A percentile compares a stretch with the other conserved stretches of the same genome.
Conservation (phyloP, 805 yeast species). For the Saccharomyces paradoxus region DNA sequence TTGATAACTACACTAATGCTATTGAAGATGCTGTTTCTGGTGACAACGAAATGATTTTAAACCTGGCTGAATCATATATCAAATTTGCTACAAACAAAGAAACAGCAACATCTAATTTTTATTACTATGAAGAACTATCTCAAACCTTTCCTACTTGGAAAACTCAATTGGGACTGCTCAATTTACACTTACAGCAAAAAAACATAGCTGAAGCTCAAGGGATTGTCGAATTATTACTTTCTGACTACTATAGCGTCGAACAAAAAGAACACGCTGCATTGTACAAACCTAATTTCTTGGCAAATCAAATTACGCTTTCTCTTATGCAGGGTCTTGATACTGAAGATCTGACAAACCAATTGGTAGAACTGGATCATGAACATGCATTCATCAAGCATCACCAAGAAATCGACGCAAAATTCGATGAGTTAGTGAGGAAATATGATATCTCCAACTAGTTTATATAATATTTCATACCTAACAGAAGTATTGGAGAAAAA, state of each 20-base stretch:
- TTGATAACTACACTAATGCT: conserved; percentile 38
- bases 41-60: conserved; percentile 67
- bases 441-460: conserved; percentile 25
- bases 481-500: background rate
- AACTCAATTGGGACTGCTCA: conserved; percentile 55
- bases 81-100: conserved; percentile 38
- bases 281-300: conserved; percentile 43
- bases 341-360: conserved; percentile 37
- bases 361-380: conserved; percentile 41
- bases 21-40: conserved; percentile 35
- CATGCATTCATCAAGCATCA: conserved; percentile 54
- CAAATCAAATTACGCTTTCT: conserved; percentile 57
- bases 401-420: conserved; percentile 51
- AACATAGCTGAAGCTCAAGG: conserved; percentile 79
- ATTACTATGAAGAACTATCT: conserved; percentile 70
- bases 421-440: conserved; percentile 62
- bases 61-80: conserved; percentile 71
- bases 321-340: conserved; percentile 47
- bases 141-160: conserved; percentile 46
- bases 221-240: conserved; percentile 40
- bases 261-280: conserved; percentile 21
- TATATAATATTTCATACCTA: background rate
- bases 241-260: conserved; percentile 34
- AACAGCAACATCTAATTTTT: conserved; percentile 36
- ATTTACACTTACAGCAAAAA: conserved; percentile 67